These are phyloP conservation scores for Cladosporium sp. DNA, from an alignment of 2,329 filamentous ascomycete species.

Conservation along the genomic window DNA sequence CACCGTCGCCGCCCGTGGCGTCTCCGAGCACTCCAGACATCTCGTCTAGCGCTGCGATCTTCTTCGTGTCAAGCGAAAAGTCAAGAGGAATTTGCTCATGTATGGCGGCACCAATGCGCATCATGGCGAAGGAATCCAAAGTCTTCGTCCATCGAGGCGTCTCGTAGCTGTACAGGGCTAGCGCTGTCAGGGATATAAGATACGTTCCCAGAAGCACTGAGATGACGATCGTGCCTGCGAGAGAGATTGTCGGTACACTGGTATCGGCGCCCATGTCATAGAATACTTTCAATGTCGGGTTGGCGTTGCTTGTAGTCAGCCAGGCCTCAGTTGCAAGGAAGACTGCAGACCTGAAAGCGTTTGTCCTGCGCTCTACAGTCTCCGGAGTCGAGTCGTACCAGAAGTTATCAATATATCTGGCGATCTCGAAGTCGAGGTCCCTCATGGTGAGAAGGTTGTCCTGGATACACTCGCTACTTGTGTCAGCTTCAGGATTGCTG, in stretches of 20 bases:
- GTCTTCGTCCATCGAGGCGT: neutral
- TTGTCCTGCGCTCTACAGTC: neutral
- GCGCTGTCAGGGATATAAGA: neutral
- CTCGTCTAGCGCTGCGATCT: neutral
- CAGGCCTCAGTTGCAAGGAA: slow-evolving; percentile 13
- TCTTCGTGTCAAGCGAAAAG: neutral
- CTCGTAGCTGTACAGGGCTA: neutral
- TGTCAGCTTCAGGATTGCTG: neutral
- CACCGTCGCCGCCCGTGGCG: neutral
- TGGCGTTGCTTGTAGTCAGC: neutral
- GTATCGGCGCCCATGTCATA: neutral
- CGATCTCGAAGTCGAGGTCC: neutral
- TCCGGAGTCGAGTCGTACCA: neutral
- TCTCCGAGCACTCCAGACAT: neutral
- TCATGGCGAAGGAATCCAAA: neutral
- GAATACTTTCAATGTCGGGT: neutral
- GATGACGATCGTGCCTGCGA: neutral
- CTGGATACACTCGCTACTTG: neutral
- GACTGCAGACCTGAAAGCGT: slow-evolving; percentile 13
- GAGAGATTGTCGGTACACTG: neutral
- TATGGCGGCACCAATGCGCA: neutral
- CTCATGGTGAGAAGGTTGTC: neutral
- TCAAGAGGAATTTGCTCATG: neutral
- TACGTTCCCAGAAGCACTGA: neutral
- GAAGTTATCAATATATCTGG: neutral